Evolutionary conservation across 257 asterid genomes (phyloP), one percentile per base, ranked within the genome.

Genomic region (Solanum chmielewskii): DNA sequence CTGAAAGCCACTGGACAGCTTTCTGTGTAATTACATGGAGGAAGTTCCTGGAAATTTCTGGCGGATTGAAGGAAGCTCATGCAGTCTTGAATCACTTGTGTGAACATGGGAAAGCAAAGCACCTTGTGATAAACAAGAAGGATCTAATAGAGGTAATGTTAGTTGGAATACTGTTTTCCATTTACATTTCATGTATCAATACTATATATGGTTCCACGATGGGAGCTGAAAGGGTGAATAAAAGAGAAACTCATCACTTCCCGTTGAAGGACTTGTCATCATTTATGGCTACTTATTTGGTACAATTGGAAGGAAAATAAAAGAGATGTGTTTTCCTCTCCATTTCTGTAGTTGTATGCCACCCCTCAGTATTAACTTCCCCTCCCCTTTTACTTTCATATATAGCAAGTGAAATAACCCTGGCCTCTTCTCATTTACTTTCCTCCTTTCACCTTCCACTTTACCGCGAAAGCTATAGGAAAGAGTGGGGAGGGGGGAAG

Each of bases 1-100:
- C 96, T 35, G 94, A 94, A 87, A 91, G 87, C 86, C 89, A 93
- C 87, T 96, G 99, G 99, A 95, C 96, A 11, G 59, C 90, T 85
- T 92, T 94, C 8, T 95, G 98, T 88, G 94, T 96, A 23, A 88
- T 93, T 41, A 93, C 97, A 52, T 88, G 92, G 94, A 88, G 33
- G 6, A 96, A 92, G 90, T 94, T 96, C 88, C 87, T 86, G 91
- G 93, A 92, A 27, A 37, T 95, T 21, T 94, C 98, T 87, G 89
- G 88, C 59, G 99, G 97, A 31, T 84, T 92, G 14, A 87, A 90
- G 82, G 97, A 94, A 92, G 94, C 94, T 25, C 87, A 92, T 88
- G 93, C 95, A 42, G 77, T 96, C 75, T 90, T 94, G 91, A 91
- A 90, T 88, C 89, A 93, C 94, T 91, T 95, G 92, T 90, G 92